Conservation (phyloP, 176 grass and related monocot species). For the Carex kokanica region DNA sequence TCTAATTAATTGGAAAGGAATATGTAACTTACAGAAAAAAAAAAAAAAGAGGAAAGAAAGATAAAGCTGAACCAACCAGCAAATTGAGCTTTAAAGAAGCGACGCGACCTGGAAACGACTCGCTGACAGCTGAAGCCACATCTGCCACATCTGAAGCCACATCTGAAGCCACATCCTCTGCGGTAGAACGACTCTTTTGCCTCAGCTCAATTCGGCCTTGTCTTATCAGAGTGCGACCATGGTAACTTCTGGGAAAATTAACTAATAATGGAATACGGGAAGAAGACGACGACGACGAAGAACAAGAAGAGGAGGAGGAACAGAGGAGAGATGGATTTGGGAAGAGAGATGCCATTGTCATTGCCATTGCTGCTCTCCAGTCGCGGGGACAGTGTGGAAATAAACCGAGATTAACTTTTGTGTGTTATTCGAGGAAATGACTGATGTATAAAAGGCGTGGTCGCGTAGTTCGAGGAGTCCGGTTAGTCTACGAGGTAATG, state of each 20-base stretch:
- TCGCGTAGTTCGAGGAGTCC: no score
- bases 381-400: not conserved
- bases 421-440: not conserved
- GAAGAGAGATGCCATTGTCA: not conserved
- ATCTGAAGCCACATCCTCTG: constrained; percentile 1
- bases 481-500: no score
- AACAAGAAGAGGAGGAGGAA: not conserved
- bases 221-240: not conserved
- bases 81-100: constrained; percentile 27
- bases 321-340: not conserved
- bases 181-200: not conserved
- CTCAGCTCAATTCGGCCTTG: constrained; percentile 8
- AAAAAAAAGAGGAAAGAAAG: not conserved
- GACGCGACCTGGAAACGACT: not conserved
- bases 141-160: not conserved
- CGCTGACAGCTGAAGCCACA: not conserved
- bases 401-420: not conserved
- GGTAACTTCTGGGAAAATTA: not conserved
- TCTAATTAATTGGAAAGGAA: not conserved
- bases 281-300: not conserved
- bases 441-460: no score
- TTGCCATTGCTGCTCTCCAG: not conserved
- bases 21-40: not conserved
- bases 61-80: not conserved
- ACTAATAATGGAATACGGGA: not conserved